Conservation (phyloP, 2,329 filamentous ascomycete genomes). For the Dichotomopilus funicola region DNA sequence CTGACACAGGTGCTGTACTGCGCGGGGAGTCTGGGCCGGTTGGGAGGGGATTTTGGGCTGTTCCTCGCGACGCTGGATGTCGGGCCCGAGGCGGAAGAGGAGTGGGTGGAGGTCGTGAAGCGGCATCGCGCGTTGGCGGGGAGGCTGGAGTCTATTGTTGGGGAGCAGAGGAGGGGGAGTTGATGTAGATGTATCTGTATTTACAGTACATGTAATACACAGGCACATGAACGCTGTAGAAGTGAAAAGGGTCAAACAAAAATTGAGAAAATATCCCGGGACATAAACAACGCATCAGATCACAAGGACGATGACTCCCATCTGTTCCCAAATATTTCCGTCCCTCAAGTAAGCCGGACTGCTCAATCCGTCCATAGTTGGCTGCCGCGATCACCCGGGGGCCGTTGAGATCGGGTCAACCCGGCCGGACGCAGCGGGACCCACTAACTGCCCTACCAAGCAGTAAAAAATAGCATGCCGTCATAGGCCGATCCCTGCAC, state of each 20-base stretch:
- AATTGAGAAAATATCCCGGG: too few species aligned
- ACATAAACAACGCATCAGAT: background rate
- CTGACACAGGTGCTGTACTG: slow-evolving; percentile 91
- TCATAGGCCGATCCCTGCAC: slow-evolving; percentile 13
- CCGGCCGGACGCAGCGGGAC: slow-evolving; percentile 11
- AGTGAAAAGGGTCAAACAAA: too few species aligned
- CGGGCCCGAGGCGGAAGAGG: slow-evolving; percentile 44
- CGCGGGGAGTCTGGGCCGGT: slow-evolving; percentile 78
- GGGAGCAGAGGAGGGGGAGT: slow-evolving; percentile 38
- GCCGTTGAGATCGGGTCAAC: slow-evolving; percentile 13
- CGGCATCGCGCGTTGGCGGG: slow-evolving; percentile 81
- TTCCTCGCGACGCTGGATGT: slow-evolving; percentile 61
- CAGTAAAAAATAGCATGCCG: slow-evolving; percentile 15
- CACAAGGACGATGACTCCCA: slow-evolving; percentile 2
- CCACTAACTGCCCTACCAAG: background rate
- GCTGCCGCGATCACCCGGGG: background rate
- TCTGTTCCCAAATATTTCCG: too few species aligned
- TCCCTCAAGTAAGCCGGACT: too few species aligned
- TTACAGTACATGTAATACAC: background rate
- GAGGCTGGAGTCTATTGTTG: slow-evolving; percentile 63
- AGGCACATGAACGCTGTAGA: too few species aligned
- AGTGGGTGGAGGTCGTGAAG: slow-evolving; percentile 87
- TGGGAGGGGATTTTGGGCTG: slow-evolving; percentile 90
- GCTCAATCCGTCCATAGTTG: background rate
- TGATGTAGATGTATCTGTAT: background rate